A percentile compares a stretch with the other conserved stretches of the same genome.
phyloP scores from a whole-genome alignment of 179 eudicot species.

The Sideroxylon spinosum region DNA sequence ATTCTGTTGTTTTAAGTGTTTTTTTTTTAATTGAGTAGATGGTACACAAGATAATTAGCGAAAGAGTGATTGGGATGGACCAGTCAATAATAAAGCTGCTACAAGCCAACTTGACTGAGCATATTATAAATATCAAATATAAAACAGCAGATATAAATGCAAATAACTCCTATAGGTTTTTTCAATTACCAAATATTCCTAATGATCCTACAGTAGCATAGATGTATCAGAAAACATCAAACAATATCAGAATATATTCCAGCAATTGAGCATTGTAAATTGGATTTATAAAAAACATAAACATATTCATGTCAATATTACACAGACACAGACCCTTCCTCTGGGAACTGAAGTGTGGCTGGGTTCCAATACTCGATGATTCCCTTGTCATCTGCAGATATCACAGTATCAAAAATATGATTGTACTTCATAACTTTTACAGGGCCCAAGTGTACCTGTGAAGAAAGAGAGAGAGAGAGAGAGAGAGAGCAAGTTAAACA shows the following conservation, averaged over 20 bases:
- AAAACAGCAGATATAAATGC: background rate
- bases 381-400: constrained; percentile 85
- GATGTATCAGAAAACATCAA: background rate
- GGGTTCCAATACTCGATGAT: constrained; percentile 91
- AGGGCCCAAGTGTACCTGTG: constrained; percentile 74
- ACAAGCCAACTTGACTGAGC: background rate
- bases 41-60: background rate
- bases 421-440: constrained; percentile 85
- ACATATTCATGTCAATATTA: background rate
- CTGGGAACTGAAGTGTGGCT: constrained; percentile 71
- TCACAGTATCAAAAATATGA: constrained; percentile 59
- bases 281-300: background rate
- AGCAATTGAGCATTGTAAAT: background rate
- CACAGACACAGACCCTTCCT: constrained; percentile 50
- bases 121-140: background rate
- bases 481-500: constrained; percentile 3
- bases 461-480: constrained; percentile 15
- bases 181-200: background rate
- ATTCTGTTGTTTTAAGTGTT: too few species aligned
- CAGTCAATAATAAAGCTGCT: background rate
- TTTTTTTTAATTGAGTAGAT: background rate
- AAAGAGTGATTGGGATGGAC: background rate
- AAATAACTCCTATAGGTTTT: background rate
- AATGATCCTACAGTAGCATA: constrained; percentile 1
- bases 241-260: background rate